Evolutionary conservation across 441 rosid genomes (phyloP), one percentile per base, ranked within the genome.

Genomic region (Adansonia rubrostipa): DNA sequence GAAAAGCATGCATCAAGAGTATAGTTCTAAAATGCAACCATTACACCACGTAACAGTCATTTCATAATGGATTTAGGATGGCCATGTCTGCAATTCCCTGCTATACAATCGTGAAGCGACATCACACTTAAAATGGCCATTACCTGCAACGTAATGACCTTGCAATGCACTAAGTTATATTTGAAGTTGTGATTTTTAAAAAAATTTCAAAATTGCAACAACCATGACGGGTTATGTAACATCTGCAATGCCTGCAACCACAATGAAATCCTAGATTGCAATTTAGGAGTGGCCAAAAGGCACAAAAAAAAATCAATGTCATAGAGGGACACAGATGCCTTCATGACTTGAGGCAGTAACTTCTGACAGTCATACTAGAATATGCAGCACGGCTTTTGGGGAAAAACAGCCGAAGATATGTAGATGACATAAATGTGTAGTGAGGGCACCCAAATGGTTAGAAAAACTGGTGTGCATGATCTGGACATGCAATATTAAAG

Each of bases 401-500:
- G 47, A 28, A 28, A 15, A 11, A 28, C 14, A 71, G 74, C 44
- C 7, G 2, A 28, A n/a, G 64, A 73, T 10, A 9, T 54, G 76
- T 17, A 53, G 53, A 57, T 56, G n/a, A 40, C 10, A 54, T 28
- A 72, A 36, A 17, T 20, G 14, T 0, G 14, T 0, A 53, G 45
- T 36, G 51, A 36, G 9, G 33, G 33, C 65, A 56, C 33, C 51
- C 51, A 33, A 40, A 56, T 57, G 66, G 15, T 17, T 73, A 40
- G 53, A 24, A 73, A 73, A 57, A 42, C 51, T 5, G 13, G 50
- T 40, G 22, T n/a, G 17, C 13, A 71, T 36, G 28, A 33, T 71
- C 0, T 36, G 22, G 48, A 71, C 42, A 69, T 71, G 28, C n/a
- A 63, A 47, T 42, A 48, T 67, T 28, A 77, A 42, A 54, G 74